Evolutionary conservation across 2,329 filamentous ascomycete genomes (phyloP), one percentile per base, ranked within the genome.

Genomic region (Penicillium verrucosum): DNA sequence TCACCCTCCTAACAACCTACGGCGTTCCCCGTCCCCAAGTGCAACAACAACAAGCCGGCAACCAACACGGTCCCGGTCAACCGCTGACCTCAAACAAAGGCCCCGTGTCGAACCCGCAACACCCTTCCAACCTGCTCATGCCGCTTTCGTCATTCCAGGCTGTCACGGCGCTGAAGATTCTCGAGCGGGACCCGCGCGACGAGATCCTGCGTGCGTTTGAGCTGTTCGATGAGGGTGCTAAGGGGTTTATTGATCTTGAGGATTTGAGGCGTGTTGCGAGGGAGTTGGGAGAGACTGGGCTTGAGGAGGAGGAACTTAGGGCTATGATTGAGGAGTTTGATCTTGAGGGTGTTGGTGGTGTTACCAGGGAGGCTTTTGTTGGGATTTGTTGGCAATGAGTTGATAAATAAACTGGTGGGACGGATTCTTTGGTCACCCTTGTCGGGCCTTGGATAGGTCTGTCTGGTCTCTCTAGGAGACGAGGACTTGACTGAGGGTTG

Each of bases 281-380:
- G 67, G 94, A 97, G 73, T 80, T 99, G 62, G 94, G 94, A 8
- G 93, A 97, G 74, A 79, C 77, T 7, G 91, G 90, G 12, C 81
- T 99, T 65, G 90, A 94, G 65, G 93, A 99, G 70, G 89, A 95
- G 68, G 94, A 99, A 74, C 81, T 99, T 60, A 82, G 85, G 65
- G 92, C 92, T 62, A 99, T 99, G 94, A 94, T 99, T 77, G 92
- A 97, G 70, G 93, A 97, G 75, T 95, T 97, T 78, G 94, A 99
- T 78, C 82, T 97, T 62, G 90, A 96, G 70, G 93, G 91, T 1
- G 95, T 96, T 66, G 92, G 92, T 11, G 92, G 82, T 56, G 86
- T 88, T 63, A 81, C 79, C 46, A 72, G 82, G 66, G 85, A 87
- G 57, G 85, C 85, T 57, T 88, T 88, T 76, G 78, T 87, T 65